These are phyloP conservation scores for Penicillium paneum DNA, from an alignment of 2,329 filamentous ascomycete genomes.

Conservation along the genomic window DNA sequence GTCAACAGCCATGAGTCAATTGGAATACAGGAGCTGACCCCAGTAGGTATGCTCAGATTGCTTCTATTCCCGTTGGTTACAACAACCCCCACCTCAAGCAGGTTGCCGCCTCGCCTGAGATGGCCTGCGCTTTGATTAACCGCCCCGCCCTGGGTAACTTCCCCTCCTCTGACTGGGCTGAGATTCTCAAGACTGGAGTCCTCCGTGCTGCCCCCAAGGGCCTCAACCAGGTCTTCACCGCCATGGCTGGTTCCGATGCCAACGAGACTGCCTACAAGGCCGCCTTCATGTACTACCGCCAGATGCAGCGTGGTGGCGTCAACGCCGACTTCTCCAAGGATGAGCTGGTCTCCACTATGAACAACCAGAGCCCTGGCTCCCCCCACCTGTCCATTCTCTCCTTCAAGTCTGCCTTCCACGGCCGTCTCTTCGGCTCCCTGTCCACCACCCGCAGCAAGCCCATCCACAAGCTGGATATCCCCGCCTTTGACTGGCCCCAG, in stretches of 20 bases:
- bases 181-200: conserved; percentile 70
- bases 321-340: conserved; percentile 58
- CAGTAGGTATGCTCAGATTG: conserved; percentile 73
- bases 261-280: conserved; percentile 96
- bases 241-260: conserved; percentile 82
- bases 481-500: conserved; percentile 92
- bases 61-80: conserved; percentile 88
- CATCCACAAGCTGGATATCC: conserved; percentile 93
- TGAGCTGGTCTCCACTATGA: conserved; percentile 73
- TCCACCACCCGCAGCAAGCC: conserved; percentile 89
- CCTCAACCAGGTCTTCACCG: conserved; percentile 84
- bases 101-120: conserved; percentile 70
- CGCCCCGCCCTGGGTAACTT: conserved; percentile 88
- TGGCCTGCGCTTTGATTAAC: conserved; percentile 79
- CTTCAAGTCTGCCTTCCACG: conserved; percentile 86
- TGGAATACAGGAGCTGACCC: neutral
- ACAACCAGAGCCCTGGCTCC: conserved; percentile 74
- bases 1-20: conserved; percentile 15
- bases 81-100: conserved; percentile 76
- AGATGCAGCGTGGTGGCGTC: conserved; percentile 73
- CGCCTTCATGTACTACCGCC: conserved; percentile 87
- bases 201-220: conserved; percentile 68
- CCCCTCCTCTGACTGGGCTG: conserved; percentile 77
- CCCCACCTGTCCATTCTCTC: conserved; percentile 80
- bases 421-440: conserved; percentile 80